phyloP scores from a whole-genome alignment of 2,329 filamentous ascomycete genomes.

The Dactylellina haptotyla region DNA sequence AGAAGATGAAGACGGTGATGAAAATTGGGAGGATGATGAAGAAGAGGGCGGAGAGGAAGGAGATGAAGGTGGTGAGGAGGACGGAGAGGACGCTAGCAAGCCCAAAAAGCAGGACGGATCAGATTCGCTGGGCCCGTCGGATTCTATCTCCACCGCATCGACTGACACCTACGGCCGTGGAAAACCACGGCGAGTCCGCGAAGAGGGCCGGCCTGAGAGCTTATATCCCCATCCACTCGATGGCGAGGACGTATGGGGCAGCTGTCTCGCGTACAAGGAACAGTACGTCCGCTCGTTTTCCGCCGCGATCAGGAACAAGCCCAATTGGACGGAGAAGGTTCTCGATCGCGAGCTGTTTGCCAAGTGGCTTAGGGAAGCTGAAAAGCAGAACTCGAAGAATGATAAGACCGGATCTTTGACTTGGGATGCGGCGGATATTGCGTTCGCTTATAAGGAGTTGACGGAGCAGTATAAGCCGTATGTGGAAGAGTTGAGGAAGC shows the following conservation, averaged over 20 bases:
- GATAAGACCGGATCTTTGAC: constrained; percentile 13
- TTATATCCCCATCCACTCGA: constrained; percentile 36
- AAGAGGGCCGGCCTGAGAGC: not conserved
- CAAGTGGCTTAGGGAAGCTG: constrained; percentile 35
- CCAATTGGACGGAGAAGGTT: constrained; percentile 27
- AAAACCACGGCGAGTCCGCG: constrained; percentile 1
- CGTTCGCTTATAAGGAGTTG: constrained; percentile 26
- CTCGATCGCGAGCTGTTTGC: constrained; percentile 1
- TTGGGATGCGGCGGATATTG: constrained; percentile 29
- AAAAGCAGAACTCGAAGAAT: not conserved
- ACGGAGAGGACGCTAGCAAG: not conserved
- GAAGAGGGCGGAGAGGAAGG: not conserved
- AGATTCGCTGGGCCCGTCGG: not conserved
- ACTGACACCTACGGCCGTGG: not conserved
- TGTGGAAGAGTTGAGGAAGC: constrained; percentile 19
- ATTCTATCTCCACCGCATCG: not conserved
- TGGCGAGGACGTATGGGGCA: not conserved
- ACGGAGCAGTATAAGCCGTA: constrained; percentile 33
- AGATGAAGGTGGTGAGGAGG: not conserved
- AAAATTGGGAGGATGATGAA: not conserved
- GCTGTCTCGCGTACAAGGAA: constrained; percentile 22
- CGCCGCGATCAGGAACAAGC: constrained; percentile 34
- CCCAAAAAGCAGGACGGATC: not conserved
- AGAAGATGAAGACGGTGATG: not conserved
- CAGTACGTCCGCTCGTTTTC: constrained; percentile 37